Evolutionary conservation across 371 early-diverging fungal species (phyloP).

Genomic region (Mucor piriformis): DNA sequence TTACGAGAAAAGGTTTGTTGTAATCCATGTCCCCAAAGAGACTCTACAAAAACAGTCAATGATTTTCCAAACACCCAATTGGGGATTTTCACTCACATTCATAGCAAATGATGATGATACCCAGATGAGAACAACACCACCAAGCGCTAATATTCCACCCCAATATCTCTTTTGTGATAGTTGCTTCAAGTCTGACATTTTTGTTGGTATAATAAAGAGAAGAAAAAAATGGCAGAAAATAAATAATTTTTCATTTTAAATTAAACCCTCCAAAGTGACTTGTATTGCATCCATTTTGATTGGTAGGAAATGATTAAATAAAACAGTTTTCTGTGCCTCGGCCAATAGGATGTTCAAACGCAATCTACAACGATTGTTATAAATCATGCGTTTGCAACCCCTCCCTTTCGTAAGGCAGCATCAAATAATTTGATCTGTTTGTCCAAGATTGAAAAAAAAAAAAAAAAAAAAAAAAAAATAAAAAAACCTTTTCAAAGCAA

Average conservation of each 20-base stretch:
- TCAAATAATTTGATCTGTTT: too few species aligned
- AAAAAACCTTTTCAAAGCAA: too few species aligned
- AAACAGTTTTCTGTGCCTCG: too few species aligned
- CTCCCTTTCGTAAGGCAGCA: too few species aligned
- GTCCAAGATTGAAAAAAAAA: too few species aligned
- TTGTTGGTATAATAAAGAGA: neutral
- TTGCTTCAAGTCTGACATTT: conserved; percentile 22
- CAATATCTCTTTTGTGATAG: conserved; percentile 41
- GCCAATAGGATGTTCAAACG: too few species aligned
- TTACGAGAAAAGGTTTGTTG: conserved; percentile 74
- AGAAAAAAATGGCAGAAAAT: neutral
- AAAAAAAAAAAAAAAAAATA: too few species aligned
- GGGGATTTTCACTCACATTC: conserved; percentile 49
- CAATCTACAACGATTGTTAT: too few species aligned
- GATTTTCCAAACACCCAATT: neutral
- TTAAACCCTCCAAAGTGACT: conserved; percentile 8
- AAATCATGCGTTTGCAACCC: too few species aligned
- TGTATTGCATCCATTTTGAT: conserved; percentile 2
- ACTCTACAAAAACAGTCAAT: conserved; percentile 38
- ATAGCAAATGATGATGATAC: conserved; percentile 75
- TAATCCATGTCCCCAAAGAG: conserved; percentile 66
- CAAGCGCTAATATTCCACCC: conserved; percentile 61
- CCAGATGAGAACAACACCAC: conserved; percentile 76
- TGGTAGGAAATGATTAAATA: conserved; percentile 12
- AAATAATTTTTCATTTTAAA: conserved; percentile 2